A percentile compares a stretch with the other conserved stretches of the same genome.
Evolutionary conservation across 768 basidiomycete genomes (phyloP).

Genomic region (Lyophyllum shimeji): DNA sequence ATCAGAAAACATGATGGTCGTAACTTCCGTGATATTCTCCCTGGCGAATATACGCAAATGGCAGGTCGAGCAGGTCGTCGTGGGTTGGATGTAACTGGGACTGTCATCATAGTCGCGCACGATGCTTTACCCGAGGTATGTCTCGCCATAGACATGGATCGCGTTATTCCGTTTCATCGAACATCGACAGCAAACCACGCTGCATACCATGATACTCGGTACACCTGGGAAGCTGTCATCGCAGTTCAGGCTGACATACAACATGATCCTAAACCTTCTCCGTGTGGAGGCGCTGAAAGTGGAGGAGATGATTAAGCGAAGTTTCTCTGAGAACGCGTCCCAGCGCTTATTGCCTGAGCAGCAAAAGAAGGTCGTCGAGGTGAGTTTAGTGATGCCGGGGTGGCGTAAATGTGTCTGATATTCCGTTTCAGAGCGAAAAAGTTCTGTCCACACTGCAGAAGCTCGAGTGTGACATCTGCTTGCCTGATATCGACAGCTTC

Average conservation of each 20-base stretch:
- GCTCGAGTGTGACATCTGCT: conserved; percentile 68
- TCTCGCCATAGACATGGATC: background rate
- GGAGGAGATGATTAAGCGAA: conserved; percentile 99
- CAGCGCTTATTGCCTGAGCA: conserved; percentile 92
- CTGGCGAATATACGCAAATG: conserved; percentile 98
- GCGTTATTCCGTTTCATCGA: background rate
- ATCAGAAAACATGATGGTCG: conserved; percentile 95
- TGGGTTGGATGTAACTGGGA: conserved; percentile 92
- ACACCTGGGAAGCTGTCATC: conserved; percentile 88
- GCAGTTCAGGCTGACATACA: conserved; percentile 97
- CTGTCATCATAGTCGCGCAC: conserved; percentile 86
- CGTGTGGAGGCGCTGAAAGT: conserved; percentile 94
- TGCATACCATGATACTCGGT: conserved; percentile 94
- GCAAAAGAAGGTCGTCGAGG: conserved; percentile 84
- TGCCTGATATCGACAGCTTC: conserved; percentile 68
- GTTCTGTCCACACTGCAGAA: conserved; percentile 58
- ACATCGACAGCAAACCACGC: conserved; percentile 57
- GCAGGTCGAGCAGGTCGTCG: conserved; percentile 96
- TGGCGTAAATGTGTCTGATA: conserved; percentile 4
- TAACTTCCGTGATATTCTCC: conserved; percentile 84
- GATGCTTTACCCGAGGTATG: conserved; percentile 85
- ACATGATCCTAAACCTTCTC: conserved; percentile 97
- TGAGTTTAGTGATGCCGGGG: conserved; percentile 29
- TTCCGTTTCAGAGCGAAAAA: conserved; percentile 63
- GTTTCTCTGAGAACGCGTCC: conserved; percentile 97